Conservation (phyloP, 2,329 filamentous ascomycete genomes). For the Penicillium sp. region DNA sequence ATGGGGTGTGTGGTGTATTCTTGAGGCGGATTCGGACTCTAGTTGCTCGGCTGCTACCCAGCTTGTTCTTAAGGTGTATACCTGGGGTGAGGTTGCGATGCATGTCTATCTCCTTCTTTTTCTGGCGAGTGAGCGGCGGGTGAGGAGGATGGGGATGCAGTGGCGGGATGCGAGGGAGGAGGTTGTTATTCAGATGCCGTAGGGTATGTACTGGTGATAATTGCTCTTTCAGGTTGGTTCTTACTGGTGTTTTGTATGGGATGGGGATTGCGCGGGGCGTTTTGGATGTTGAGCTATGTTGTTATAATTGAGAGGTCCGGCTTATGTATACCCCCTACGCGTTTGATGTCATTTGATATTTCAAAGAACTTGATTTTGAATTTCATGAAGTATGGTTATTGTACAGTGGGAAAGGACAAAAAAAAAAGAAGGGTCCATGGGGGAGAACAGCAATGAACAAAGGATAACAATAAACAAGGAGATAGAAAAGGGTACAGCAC, state of each 20-base stretch:
- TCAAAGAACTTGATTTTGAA: conserved; percentile 8
- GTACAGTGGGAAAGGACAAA: conserved; percentile 17
- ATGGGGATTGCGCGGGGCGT: no score
- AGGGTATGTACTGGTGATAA: not conserved
- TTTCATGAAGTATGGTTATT: conserved; percentile 15
- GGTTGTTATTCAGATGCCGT: conserved; percentile 54
- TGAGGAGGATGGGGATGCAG: conserved; percentile 57
- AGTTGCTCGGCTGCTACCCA: not conserved
- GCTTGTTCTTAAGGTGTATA: conserved; percentile 54
- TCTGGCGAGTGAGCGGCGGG: conserved; percentile 63
- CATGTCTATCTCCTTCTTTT: conserved; percentile 76
- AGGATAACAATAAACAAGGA: not conserved
- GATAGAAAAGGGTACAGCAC: not conserved
- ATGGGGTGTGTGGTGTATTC: conserved; percentile 47
- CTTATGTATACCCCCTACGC: not conserved
- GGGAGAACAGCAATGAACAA: not conserved
- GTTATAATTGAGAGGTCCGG: not conserved
- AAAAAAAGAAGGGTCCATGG: not conserved
- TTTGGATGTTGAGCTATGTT: not conserved
- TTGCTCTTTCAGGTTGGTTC: not conserved
- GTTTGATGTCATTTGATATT: not conserved
- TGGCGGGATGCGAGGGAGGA: conserved; percentile 68
- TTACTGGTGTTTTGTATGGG: not conserved
- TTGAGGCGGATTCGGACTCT: conserved; percentile 20
- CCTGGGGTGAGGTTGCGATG: conserved; percentile 71